Conservation (phyloP, 169 alveolate genomes). For the Plasmodium billcollinsi region DNA sequence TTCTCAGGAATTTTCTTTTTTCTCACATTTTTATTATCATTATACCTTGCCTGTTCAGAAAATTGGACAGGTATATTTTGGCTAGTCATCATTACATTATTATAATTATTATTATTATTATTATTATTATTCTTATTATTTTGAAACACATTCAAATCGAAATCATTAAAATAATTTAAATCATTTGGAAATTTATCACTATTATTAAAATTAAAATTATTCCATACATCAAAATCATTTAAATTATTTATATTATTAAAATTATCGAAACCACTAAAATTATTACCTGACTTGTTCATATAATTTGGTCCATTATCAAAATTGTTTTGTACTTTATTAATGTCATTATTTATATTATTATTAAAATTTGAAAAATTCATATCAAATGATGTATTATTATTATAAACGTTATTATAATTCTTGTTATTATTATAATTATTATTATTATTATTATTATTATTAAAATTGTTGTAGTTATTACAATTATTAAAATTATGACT, state of each 20-base stretch:
- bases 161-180: conserved; percentile 11
- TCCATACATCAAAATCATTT: conserved; percentile 1
- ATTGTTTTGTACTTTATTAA: background rate
- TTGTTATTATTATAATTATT: conserved; percentile 75
- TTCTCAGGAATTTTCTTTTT: conserved; percentile 7
- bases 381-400: conserved; percentile 24
- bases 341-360: conserved; percentile 4
- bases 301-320: too few species aligned
- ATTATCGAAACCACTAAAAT: background rate
- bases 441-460: conserved; percentile 27
- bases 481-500: too few species aligned
- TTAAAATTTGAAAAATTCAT: conserved; percentile 33
- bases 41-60: too few species aligned
- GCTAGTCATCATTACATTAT: background rate
- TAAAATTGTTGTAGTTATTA: background rate
- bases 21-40: background rate
- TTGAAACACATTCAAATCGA: background rate
- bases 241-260: background rate
- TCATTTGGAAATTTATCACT: background rate
- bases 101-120: background rate
- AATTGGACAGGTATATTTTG: too few species aligned
- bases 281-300: background rate
- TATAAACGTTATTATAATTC: conserved; percentile 69
- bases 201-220: conserved; percentile 8
- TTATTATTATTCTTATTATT: background rate